A percentile compares a stretch with the other conserved stretches of the same genome.
phyloP scores from a whole-genome alignment of 805 yeast genomes.

The Metschnikowia reukaufii region DNA sequence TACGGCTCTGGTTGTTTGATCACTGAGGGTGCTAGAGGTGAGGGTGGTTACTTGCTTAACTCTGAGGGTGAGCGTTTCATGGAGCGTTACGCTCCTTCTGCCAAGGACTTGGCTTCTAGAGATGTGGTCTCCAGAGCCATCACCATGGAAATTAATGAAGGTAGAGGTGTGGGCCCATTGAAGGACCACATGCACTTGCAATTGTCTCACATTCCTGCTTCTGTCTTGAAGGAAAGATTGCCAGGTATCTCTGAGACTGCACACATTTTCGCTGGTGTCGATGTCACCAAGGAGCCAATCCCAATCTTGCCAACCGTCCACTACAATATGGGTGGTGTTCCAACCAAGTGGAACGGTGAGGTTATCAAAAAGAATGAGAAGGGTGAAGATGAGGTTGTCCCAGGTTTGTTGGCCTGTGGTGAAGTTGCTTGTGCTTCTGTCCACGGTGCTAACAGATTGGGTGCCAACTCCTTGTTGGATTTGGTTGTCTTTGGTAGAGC shows the following conservation, averaged over 20 bases:
- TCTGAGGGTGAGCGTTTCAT: constrained; percentile 98
- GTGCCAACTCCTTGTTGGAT: constrained; percentile 96
- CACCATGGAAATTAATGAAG: constrained; percentile 97
- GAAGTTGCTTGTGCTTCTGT: constrained; percentile 99
- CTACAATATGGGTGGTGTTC: constrained; percentile 99
- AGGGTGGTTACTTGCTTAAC: constrained; percentile 96
- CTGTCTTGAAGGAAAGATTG: constrained; percentile 88
- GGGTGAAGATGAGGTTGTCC: constrained; percentile 89
- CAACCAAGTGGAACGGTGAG: constrained; percentile 97
- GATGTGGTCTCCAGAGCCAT: constrained; percentile 98
- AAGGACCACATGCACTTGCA: constrained; percentile 96
- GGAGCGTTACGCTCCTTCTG: constrained; percentile 99
- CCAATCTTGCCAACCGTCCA: constrained; percentile 98
- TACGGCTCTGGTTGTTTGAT: constrained; percentile 98
- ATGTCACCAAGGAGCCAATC: constrained; percentile 98
- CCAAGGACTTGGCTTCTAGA: constrained; percentile 97
- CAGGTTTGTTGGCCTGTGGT: constrained; percentile 96
- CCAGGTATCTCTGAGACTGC: constrained; percentile 99
- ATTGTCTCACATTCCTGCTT: constrained; percentile 89
- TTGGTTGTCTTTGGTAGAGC: constrained; percentile 98
- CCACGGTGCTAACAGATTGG: constrained; percentile 98
- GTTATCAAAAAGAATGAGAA: constrained; percentile 76
- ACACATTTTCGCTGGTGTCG: constrained; percentile 97
- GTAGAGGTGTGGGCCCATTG: constrained; percentile 97
- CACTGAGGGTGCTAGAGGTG: constrained; percentile 99